Conservation (phyloP, 2,329 filamentous ascomycete species). For the Pseudogymnoascus sp. region DNA sequence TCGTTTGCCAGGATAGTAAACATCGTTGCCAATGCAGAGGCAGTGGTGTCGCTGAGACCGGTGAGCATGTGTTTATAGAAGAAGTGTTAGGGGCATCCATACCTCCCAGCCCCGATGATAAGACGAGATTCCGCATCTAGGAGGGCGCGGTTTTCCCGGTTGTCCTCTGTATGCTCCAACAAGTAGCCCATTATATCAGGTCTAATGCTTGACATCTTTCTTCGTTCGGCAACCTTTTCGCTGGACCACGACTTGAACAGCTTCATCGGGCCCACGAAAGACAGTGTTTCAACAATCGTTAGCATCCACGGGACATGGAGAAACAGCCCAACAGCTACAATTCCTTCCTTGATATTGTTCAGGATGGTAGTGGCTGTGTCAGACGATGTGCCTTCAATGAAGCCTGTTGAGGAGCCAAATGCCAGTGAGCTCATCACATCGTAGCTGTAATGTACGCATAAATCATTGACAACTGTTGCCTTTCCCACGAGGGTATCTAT, state of each 20-base stretch:
- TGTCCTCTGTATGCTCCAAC: background rate
- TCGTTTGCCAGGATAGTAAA: constrained; percentile 7
- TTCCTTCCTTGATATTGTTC: constrained; percentile 10
- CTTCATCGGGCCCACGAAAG: constrained; percentile 14
- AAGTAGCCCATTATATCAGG: constrained; percentile 15
- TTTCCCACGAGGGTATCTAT: constrained; percentile 14
- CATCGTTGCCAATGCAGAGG: constrained; percentile 4
- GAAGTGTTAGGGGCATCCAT: background rate
- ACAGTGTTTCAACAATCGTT: constrained; percentile 12
- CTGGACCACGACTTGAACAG: constrained; percentile 14
- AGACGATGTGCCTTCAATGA: constrained; percentile 12
- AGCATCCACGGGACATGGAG: constrained; percentile 16
- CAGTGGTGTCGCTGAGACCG: background rate
- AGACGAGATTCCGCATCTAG: constrained; percentile 13
- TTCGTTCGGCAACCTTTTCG: constrained; percentile 13
- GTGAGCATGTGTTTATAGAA: background rate
- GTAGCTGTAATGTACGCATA: constrained; percentile 21
- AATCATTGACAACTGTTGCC: constrained; percentile 16
- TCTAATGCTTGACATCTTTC: constrained; percentile 3
- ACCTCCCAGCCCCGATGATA: constrained; percentile 18
- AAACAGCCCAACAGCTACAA: constrained; percentile 12
- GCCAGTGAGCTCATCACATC: constrained; percentile 24
- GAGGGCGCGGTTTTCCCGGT: background rate
- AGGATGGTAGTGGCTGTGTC: constrained; percentile 11
- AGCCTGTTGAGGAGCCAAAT: constrained; percentile 14